Evolutionary conservation across 228 moss, liverwort and hornwort species (phyloP), one percentile per base, ranked within the genome.

Genomic region (Sphagnum fallax): DNA sequence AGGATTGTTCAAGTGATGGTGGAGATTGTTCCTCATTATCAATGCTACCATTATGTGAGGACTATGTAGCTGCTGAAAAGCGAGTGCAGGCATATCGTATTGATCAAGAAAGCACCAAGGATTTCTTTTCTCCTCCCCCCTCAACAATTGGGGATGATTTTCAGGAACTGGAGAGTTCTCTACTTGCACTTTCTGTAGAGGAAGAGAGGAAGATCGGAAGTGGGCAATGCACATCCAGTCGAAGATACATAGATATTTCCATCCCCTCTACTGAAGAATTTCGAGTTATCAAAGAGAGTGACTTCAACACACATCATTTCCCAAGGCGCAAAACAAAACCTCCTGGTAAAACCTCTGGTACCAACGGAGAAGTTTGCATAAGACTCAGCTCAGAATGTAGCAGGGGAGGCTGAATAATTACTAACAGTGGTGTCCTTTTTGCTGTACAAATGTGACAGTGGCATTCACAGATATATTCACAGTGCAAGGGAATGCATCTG

Each of bases 81-180:
- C 66, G 70, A 57, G 61, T 76, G 4, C 55, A 55, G 2, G 80
- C 83, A 50, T 72, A 70, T 61, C 83, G 83, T 16, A 64, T 81
- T 6, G 87, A 87, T 58, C 78, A 80, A 63, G 12, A 55, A 55
- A 55, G 55, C 1, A 2, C 9, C 55, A 83, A 76, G 52, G 14
- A 63, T 6, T 71, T 77, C 70, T 75, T 79, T 10, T 76, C 76
- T 18, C 76, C 81, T 62, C 76, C 76, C 49, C 76, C 76, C 49
- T 72, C 81, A 50, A 66, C 53, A 65, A 76, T 87, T 16, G 83
- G 83, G 50, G 87, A 83, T 64, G 87, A 87, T 66, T 87, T 87
- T 76, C 66, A 83, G 74, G 87, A 87, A 68, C 75, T 87, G 16
- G 87, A 87, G 63, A 87, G 83, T 70, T 87, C 87, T 58, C 71